Conservation (phyloP, 768 basidiomycete genomes). For the Pisolithus tinctorius region DNA sequence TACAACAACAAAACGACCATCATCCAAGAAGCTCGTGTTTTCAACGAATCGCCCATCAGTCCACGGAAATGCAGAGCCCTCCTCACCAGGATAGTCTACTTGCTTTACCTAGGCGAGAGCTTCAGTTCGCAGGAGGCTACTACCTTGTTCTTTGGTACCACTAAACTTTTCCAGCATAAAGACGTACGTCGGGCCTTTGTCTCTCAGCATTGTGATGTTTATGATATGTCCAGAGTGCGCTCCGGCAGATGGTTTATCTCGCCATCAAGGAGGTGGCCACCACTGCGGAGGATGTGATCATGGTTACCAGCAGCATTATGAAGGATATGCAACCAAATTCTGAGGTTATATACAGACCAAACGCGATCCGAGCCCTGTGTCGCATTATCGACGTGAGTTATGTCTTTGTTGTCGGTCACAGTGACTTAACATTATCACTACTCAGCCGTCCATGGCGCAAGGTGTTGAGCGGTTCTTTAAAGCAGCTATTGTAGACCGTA, state of each 20-base stretch:
- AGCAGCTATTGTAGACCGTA: conserved; percentile 96
- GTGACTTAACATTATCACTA: conserved; percentile 2
- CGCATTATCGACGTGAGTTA: conserved; percentile 89
- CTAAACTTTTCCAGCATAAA: conserved; percentile 98
- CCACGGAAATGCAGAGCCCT: conserved; percentile 95
- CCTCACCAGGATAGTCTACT: conserved; percentile 92
- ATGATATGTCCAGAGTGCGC: conserved; percentile 57
- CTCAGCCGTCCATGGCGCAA: conserved; percentile 98
- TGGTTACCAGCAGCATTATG: conserved; percentile 99
- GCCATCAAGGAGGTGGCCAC: conserved; percentile 96
- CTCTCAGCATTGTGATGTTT: conserved; percentile 2
- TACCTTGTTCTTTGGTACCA: conserved; percentile 96
- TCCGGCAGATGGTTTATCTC: conserved; percentile 97
- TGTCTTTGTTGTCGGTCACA: conserved; percentile 36
- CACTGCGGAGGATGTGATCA: conserved; percentile 97
- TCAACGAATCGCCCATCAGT: conserved; percentile 99
- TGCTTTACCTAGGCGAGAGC: conserved; percentile 93
- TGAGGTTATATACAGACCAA: conserved; percentile 97
- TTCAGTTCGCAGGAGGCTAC: conserved; percentile 96
- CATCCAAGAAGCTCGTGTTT: conserved; percentile 95
- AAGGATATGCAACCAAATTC: conserved; percentile 99
- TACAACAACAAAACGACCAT: conserved; percentile 98
- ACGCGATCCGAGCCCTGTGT: conserved; percentile 93
- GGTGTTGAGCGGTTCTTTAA: conserved; percentile 99
- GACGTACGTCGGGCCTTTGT: conserved; percentile 60